Evolutionary conservation across 306 rosid genomes (phyloP), one percentile per base, ranked within the genome.

Genomic region (Myrica gale): DNA sequence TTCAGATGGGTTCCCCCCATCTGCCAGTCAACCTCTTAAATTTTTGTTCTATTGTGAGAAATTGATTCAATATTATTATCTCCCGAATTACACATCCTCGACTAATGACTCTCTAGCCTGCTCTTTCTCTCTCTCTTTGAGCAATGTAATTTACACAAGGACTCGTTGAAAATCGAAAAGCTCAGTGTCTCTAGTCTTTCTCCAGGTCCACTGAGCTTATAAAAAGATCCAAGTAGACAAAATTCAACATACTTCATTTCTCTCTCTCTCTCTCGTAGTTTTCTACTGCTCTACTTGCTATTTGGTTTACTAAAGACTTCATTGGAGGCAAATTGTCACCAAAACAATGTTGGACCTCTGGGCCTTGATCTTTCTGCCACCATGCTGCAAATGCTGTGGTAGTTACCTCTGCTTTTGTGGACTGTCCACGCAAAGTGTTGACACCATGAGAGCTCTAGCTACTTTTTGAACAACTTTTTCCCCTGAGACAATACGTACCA

Each of bases 101-200:
- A 23, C 32, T 26, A 26, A 26, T 26, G 32, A 26, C 32, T 26
- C 32, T 26, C 32, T 60, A 41, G 23, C 12, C 43, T 60, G 1
- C 15, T 10, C 7, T 56, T 6, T 46, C 55, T 51, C n/a, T 13
- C 12, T 60, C 67, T 60, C 43, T 60, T 10, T 10, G 67, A 9
- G 67, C 43, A 12, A 15, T 60, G 43, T 60, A 60, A 26, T 26
- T 13, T 60, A 2, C 11, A 60, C 16, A 26, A 21, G n/a, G 11
- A 10, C 1, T 60, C 43, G 10, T 23, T 60, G 23, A 60, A 60
- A 26, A 11, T 26, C 23, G 9, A 11, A 26, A 60, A 23, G 11
- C 26, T 32, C 43, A 26, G 67, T 60, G 42, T 12, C 43, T 60
- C 41, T 60, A 26, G 67, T 60, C 67, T 60, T 60, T 60, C 67